Conservation (phyloP, 495 filamentous ascomycete genomes). For the Aspergillus homomorphus region DNA sequence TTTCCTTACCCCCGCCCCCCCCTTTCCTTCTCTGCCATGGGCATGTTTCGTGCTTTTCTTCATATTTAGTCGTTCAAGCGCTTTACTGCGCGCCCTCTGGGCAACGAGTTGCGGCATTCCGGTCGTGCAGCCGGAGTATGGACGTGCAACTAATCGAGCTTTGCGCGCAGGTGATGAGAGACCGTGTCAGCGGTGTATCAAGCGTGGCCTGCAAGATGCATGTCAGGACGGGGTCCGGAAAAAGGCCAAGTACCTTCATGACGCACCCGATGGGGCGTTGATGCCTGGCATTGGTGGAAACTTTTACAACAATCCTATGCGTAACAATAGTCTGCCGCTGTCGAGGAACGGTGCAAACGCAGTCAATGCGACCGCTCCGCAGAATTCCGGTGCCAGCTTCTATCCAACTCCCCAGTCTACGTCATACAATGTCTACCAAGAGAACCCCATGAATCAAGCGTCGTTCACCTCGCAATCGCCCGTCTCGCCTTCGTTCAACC, state of each 20-base stretch:
- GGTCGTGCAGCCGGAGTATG: not conserved
- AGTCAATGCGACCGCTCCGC: conserved; percentile 23
- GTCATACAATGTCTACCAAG: conserved; percentile 42
- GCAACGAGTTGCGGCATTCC: not conserved
- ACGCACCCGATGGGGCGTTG: conserved; percentile 78
- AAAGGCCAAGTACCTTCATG: conserved; percentile 98
- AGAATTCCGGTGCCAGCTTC: conserved; percentile 28
- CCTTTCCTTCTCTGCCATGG: not conserved
- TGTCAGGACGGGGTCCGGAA: conserved; percentile 97
- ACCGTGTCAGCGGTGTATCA: conserved; percentile 91
- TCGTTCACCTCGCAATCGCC: conserved; percentile 66
- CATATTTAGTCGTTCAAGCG: not conserved
- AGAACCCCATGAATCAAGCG: conserved; percentile 39
- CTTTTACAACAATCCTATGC: conserved; percentile 40
- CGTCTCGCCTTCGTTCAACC: conserved; percentile 64
- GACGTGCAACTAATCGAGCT: conserved; percentile 6
- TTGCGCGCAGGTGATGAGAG: conserved; percentile 69
- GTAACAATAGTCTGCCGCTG: conserved; percentile 27
- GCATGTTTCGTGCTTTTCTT: not conserved
- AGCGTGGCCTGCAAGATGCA: conserved; percentile 80
- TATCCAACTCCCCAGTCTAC: conserved; percentile 38
- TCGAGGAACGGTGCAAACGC: conserved; percentile 34
- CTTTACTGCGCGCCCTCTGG: not conserved
- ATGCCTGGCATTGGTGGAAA: conserved; percentile 56
- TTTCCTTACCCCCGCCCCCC: conserved; percentile 4